Conservation (phyloP, 148 eudicot genomes). For the Drosera capensis region DNA sequence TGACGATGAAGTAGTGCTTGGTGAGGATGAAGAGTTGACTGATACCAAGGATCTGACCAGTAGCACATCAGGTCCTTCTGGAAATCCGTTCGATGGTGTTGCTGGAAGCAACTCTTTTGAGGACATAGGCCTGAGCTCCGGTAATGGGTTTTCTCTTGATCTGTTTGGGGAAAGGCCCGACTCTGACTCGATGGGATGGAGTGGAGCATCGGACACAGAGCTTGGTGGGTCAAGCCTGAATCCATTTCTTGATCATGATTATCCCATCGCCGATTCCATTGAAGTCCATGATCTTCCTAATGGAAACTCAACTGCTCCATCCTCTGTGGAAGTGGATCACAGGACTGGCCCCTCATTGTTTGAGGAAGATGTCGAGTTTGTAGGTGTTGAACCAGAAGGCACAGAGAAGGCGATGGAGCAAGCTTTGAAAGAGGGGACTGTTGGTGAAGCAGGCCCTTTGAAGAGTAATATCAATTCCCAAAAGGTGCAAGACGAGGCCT, state of each 20-base stretch:
- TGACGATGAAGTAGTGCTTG: conserved; percentile 91
- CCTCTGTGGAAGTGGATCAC: neutral
- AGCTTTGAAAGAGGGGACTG: conserved; percentile 89
- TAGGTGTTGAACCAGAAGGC: conserved; percentile 88
- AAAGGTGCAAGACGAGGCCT: conserved; percentile 28
- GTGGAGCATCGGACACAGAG: conserved; percentile 38
- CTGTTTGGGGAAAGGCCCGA: conserved; percentile 40
- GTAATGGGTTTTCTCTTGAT: conserved; percentile 23
- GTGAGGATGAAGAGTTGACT: conserved; percentile 55
- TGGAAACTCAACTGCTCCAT: conserved; percentile 16
- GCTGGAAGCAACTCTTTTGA: conserved; percentile 6
- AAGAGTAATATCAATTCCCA: conserved; percentile 34
- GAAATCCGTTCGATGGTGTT: conserved; percentile 12
- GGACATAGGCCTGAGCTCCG: conserved; percentile 28
- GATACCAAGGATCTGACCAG: conserved; percentile 23
- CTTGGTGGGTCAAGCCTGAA: conserved; percentile 46
- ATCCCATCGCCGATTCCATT: conserved; percentile 6
- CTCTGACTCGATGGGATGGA: conserved; percentile 78
- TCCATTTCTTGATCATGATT: conserved; percentile 39
- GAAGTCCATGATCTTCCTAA: conserved; percentile 22
- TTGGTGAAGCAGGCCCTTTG: conserved; percentile 91
- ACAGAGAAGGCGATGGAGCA: conserved; percentile 94
- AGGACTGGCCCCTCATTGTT: conserved; percentile 50
- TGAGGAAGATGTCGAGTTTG: conserved; percentile 96
- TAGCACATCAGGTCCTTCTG: conserved; percentile 16